phyloP scores from a whole-genome alignment of 2,329 filamentous ascomycete species.

The Trichoderma sp. region DNA sequence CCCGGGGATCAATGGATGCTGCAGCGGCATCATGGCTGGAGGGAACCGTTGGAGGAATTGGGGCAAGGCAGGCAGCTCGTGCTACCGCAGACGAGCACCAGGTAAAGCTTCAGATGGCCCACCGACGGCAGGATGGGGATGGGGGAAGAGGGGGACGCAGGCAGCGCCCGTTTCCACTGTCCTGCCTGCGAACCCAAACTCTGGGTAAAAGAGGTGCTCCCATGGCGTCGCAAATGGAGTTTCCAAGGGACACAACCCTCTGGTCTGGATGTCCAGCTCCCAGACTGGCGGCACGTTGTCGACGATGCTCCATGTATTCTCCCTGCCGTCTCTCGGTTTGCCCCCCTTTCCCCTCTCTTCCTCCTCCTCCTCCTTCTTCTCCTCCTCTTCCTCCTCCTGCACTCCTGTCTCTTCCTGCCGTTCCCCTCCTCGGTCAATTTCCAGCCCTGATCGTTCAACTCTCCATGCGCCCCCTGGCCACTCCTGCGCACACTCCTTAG shows the following conservation, averaged over 20 bases:
- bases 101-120: slow-evolving; percentile 14
- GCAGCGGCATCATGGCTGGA: slow-evolving; percentile 12
- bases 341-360: too few relatives aligned
- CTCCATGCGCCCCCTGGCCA: background rate
- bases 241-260: background rate
- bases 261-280: background rate
- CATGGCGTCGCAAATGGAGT: background rate
- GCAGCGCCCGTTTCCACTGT: slow-evolving; percentile 13
- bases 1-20: slow-evolving; percentile 21
- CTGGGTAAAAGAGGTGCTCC: background rate
- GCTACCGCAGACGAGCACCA: background rate
- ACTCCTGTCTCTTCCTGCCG: too few relatives aligned
- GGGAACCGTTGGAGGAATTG: background rate
- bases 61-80: background rate
- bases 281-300: background rate
- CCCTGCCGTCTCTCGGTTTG: too few relatives aligned
- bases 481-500: background rate
- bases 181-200: background rate
- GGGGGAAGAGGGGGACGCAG: slow-evolving; percentile 1
- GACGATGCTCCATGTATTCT: too few relatives aligned
- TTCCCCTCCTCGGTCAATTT: too few relatives aligned
- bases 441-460: too few relatives aligned
- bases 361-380: too few relatives aligned
- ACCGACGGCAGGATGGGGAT: slow-evolving; percentile 12
- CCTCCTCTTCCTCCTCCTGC: too few relatives aligned